Conservation (phyloP, 164 flowering plant species). For the Chimonanthus salicifolius region DNA sequence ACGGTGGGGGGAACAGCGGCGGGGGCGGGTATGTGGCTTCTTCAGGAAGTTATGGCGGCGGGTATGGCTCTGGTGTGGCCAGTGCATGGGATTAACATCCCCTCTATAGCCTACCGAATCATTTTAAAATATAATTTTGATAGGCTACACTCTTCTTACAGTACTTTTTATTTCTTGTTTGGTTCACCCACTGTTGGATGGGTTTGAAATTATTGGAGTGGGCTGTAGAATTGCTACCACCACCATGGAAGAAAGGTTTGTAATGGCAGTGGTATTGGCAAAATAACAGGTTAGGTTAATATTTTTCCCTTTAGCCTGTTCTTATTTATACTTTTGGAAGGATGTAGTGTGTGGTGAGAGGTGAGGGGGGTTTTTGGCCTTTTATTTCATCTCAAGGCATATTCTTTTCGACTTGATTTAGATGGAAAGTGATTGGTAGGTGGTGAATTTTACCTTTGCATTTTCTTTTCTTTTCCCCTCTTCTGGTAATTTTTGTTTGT, state of each 20-base stretch:
- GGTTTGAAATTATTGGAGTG: conserved; percentile 1
- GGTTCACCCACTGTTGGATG: conserved; percentile 1
- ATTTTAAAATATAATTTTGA: conserved; percentile 17
- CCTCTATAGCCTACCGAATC: conserved; percentile 4
- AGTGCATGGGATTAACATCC: conserved; percentile 57
- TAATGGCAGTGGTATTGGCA: conserved; percentile 16
- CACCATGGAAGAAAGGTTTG: conserved; percentile 9
- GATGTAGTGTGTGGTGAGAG: conserved; percentile 15
- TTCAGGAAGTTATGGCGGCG: conserved; percentile 31
- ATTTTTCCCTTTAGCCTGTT: conserved; percentile 7
- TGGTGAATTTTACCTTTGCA: no score
- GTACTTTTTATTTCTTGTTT: background rate
- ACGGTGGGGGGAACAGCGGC: conserved; percentile 30
- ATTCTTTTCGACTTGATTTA: conserved; percentile 9
- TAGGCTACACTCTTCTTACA: conserved; percentile 7
- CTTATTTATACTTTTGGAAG: conserved; percentile 9
- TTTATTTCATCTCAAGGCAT: conserved; percentile 9
- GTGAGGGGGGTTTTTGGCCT: conserved; percentile 8
- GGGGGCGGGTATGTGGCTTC: conserved; percentile 32
- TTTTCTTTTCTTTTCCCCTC: no score
- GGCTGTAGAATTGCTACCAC: conserved; percentile 8
- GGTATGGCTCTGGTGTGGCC: conserved; percentile 33
- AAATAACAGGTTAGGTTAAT: conserved; percentile 15
- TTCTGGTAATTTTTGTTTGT: no score
- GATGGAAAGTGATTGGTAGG: background rate